Evolutionary conservation across 2,329 filamentous ascomycete genomes (phyloP), one percentile per base, ranked within the genome.

Genomic region (Neofusicoccum parvum): DNA sequence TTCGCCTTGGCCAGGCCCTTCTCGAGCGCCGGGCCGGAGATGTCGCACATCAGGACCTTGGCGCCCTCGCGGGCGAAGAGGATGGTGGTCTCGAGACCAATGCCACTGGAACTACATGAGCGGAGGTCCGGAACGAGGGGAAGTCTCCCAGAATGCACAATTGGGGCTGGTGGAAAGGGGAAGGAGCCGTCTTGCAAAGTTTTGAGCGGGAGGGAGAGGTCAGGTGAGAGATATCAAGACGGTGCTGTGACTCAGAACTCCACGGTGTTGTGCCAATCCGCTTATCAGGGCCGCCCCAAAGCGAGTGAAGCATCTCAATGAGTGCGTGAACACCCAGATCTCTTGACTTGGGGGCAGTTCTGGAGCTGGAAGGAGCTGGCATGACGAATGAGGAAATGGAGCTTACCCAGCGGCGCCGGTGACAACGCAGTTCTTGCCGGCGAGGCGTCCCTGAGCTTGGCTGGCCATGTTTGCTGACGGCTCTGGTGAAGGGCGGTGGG

Each of bases 51-150:
- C 70, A 97, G 82, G 65, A 97, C 88, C 68, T 87, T 90, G 74
- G 92, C 94, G 68, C 93, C 94, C 82, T 97, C 94, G 69, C 90
- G 90, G 67, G 89, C 90, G 75, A 97, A 96, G 66, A 97, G 90
- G 71, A 97, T 94, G 65, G 87, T 87, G 2, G 94, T 97, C 82
- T 97, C 93, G 56, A 97, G 90, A 70, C 94, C 94, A 74, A 97
- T 97, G 74, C 94, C 94, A 74, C 94, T 94, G 74, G 23, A 14
- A 23, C 5, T 20, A 9, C 23, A 43, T 65, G 15, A 54, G 37
- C 43, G 34, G 11, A 48, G 36, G 32, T 17, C 10, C 27, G 23
- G 34, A 14, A 39, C 27, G 27, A 32, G 5, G 27, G 27, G 1
- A 32, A 32, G 27, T 4, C 37, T 39, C 11, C 11, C 37, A 39